These are phyloP conservation scores for Coemansia sp. DNA, from an alignment of 192 early-diverging fungal species.

Conservation along the genomic window DNA sequence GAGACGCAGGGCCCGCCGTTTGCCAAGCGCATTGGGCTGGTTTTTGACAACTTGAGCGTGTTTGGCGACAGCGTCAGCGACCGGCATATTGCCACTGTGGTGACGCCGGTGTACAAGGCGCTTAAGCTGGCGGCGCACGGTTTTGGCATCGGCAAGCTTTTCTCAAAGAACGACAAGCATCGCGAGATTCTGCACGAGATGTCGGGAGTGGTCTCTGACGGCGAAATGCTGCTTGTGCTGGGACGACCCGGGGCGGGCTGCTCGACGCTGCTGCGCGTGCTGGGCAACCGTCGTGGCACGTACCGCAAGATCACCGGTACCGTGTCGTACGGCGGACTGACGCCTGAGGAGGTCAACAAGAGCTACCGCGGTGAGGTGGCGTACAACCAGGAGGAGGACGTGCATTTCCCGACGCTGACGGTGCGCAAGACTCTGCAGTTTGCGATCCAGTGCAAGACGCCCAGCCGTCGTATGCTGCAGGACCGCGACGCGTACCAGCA, in stretches of 20 bases:
- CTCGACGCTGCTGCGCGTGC: conserved; percentile 62
- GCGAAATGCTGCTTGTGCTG: conserved; percentile 71
- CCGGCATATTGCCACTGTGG: conserved; percentile 43
- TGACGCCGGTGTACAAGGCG: conserved; percentile 43
- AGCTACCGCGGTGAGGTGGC: conserved; percentile 64
- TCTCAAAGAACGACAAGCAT: conserved; percentile 6
- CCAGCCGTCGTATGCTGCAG: conserved; percentile 60
- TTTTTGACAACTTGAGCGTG: conserved; percentile 36
- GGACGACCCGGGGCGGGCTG: conserved; percentile 70
- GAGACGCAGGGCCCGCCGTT: conserved; percentile 26
- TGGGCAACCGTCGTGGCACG: conserved; percentile 63
- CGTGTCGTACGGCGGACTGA: conserved; percentile 23
- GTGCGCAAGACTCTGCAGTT: conserved; percentile 78
- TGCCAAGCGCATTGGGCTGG: conserved; percentile 47
- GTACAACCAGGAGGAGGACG: conserved; percentile 62
- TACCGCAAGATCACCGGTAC: conserved; percentile 60
- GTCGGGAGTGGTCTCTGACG: conserved; percentile 68
- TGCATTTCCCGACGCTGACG: conserved; percentile 74
- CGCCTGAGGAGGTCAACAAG: conserved; percentile 57
- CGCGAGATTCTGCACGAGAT: conserved; percentile 58
- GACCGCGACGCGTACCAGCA: conserved; percentile 60
- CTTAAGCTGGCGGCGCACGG: conserved; percentile 22
- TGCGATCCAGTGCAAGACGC: conserved; percentile 72
- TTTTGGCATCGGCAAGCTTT: conserved; percentile 20
- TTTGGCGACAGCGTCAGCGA: conserved; percentile 39